A percentile compares a stretch with the other conserved stretches of the same genome.
Conservation (phyloP, 2,329 filamentous ascomycete genomes). For the Sporothrix schenckii region DNA sequence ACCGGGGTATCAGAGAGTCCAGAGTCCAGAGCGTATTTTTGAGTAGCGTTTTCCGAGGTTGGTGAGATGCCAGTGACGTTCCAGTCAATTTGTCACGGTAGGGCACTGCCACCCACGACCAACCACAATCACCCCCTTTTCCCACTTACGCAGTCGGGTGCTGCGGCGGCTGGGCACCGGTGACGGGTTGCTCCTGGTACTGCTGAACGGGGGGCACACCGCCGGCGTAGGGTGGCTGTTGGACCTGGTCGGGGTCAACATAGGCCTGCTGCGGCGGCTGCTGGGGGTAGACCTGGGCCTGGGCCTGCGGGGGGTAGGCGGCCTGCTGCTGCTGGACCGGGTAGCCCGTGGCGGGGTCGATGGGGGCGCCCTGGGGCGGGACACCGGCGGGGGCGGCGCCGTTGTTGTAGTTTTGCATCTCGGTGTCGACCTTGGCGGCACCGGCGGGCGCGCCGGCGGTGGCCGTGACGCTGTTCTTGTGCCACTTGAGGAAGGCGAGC, state of each 20-base stretch:
- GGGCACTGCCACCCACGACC: no score
- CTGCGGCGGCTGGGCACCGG: conserved; percentile 34
- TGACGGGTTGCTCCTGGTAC: conserved; percentile 24
- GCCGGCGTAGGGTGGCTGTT: background rate
- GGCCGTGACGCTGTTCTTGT: background rate
- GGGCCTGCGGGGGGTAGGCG: conserved; percentile 4
- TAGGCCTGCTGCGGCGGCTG: conserved; percentile 20
- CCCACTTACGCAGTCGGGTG: conserved; percentile 39
- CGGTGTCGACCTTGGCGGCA: conserved; percentile 25
- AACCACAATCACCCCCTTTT: no score
- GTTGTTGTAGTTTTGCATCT: conserved; percentile 28
- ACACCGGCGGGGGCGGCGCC: background rate
- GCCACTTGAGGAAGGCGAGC: conserved; percentile 23
- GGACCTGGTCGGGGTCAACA: conserved; percentile 4
- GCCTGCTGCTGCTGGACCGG: conserved; percentile 9
- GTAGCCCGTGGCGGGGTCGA: conserved; percentile 3
- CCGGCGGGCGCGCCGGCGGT: background rate
- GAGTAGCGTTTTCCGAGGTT: background rate
- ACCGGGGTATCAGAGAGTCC: conserved; percentile 8
- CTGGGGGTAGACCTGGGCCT: conserved; percentile 7
- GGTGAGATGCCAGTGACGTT: background rate
- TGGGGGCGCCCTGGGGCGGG: background rate
- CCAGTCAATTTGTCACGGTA: background rate
- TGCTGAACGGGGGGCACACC: conserved; percentile 11
- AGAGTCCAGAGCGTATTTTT: background rate